phyloP scores from a whole-genome alignment of 2,329 filamentous ascomycete species.

The Conoideocrella luteorostrata region DNA sequence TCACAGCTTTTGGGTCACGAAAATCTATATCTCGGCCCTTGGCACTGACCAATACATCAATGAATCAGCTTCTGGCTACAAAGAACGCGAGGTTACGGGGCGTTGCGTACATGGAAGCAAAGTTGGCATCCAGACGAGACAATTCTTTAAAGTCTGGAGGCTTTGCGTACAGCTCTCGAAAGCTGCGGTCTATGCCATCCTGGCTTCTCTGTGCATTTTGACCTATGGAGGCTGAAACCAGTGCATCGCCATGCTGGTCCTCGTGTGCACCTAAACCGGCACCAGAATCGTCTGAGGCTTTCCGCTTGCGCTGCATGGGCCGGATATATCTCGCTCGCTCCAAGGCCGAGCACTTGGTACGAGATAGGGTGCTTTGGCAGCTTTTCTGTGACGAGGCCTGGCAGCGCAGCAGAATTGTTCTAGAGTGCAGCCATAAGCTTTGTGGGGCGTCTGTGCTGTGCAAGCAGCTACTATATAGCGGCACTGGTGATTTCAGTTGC shows the following conservation, averaged over 20 bases:
- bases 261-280: neutral
- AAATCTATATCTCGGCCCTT: slow-evolving; percentile 64
- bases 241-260: neutral
- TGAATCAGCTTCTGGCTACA: neutral
- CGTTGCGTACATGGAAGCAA: slow-evolving; percentile 32
- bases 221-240: too few relatives aligned
- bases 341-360: too few relatives aligned
- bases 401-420: too few relatives aligned
- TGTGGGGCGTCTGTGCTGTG: too few relatives aligned
- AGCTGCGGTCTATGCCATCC: slow-evolving; percentile 22
- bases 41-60: slow-evolving; percentile 7
- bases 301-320: slow-evolving; percentile 1
- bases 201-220: too few relatives aligned
- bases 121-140: slow-evolving; percentile 32
- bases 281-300: neutral
- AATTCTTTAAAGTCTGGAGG: slow-evolving; percentile 39
- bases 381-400: too few relatives aligned
- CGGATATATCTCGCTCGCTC: too few relatives aligned
- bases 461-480: too few relatives aligned
- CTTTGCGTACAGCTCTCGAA: slow-evolving; percentile 32
- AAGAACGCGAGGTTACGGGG: neutral
- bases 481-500: too few relatives aligned
- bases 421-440: too few relatives aligned
- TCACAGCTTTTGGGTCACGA: slow-evolving; percentile 65
- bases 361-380: too few relatives aligned